Evolutionary conservation across 2,329 filamentous ascomycete species (phyloP).

Genomic region (Alternaria metachromatica): DNA sequence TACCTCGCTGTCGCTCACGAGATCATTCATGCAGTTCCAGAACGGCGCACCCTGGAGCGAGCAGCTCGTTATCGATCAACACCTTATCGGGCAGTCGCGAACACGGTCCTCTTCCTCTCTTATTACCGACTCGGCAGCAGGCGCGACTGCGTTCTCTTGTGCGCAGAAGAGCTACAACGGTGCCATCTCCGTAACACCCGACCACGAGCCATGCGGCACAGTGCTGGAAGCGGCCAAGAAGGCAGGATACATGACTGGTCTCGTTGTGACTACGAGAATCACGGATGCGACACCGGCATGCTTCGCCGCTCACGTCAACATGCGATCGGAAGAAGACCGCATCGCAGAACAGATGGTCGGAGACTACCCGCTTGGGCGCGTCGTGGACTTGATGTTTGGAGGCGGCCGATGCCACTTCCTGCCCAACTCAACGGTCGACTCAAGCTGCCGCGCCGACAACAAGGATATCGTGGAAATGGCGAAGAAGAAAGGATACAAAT

Average conservation of each 20-base stretch:
- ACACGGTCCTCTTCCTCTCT: slow-evolving; percentile 84
- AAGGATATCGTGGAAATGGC: slow-evolving; percentile 78
- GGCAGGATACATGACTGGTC: slow-evolving; percentile 87
- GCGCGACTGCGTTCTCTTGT: slow-evolving; percentile 94
- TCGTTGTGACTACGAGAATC: slow-evolving; percentile 93
- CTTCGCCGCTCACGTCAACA: slow-evolving; percentile 87
- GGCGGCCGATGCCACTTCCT: slow-evolving; percentile 94
- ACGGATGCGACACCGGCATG: slow-evolving; percentile 97
- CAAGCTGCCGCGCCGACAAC: slow-evolving; percentile 82
- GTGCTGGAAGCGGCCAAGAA: slow-evolving; percentile 92
- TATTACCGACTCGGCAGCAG: slow-evolving; percentile 95
- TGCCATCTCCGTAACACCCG: slow-evolving; percentile 87
- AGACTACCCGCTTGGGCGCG: slow-evolving; percentile 81
- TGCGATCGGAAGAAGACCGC: slow-evolving; percentile 80
- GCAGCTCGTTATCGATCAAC: slow-evolving; percentile 79
- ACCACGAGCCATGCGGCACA: slow-evolving; percentile 86
- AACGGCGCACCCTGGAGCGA: slow-evolving; percentile 76
- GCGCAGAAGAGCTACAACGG: slow-evolving; percentile 95
- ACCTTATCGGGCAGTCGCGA: slow-evolving; percentile 88
- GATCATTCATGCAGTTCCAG: slow-evolving; percentile 82
- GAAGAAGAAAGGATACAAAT: slow-evolving; percentile 79
- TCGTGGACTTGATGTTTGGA: slow-evolving; percentile 91
- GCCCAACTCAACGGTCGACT: slow-evolving; percentile 73
- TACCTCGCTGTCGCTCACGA: slow-evolving; percentile 83
- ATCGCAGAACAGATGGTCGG: slow-evolving; percentile 94